phyloP scores from a whole-genome alignment of 768 basidiomycete genomes.

The Leccinum subgranulosum region DNA sequence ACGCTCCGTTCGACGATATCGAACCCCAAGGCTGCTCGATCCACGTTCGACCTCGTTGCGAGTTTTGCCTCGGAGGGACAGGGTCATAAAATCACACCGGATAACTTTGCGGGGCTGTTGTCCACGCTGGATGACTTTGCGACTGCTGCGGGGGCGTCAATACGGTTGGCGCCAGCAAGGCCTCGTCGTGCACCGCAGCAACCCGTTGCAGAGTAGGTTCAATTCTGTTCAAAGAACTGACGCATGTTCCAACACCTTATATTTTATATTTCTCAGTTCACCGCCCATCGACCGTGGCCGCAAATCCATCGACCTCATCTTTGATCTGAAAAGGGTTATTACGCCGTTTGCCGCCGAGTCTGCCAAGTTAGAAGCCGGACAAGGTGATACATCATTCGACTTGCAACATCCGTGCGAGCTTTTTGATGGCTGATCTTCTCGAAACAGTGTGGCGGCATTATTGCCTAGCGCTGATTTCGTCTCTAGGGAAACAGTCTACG shows the following conservation, averaged over 20 bases:
- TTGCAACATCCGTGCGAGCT: background rate
- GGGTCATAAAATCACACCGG: slow-evolving; percentile 58
- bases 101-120: slow-evolving; percentile 80
- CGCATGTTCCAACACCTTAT: background rate
- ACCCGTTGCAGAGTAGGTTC: slow-evolving; percentile 49
- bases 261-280: slow-evolving; percentile 44
- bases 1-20: slow-evolving; percentile 81
- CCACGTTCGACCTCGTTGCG: slow-evolving; percentile 78
- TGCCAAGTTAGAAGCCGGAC: slow-evolving; percentile 36
- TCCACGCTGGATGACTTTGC: slow-evolving; percentile 87
- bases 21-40: slow-evolving; percentile 82
- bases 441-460: slow-evolving; percentile 72
- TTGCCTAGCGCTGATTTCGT: slow-evolving; percentile 69
- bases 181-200: slow-evolving; percentile 50
- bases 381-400: slow-evolving; percentile 20
- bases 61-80: slow-evolving; percentile 62
- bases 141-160: slow-evolving; percentile 61
- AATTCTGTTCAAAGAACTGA: background rate
- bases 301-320: slow-evolving; percentile 77
- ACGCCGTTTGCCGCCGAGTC: slow-evolving; percentile 55
- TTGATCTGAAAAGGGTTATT: slow-evolving; percentile 66
- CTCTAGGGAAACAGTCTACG: slow-evolving; percentile 76
- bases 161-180: slow-evolving; percentile 55
- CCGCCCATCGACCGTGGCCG: slow-evolving; percentile 77
- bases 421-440: slow-evolving; percentile 4